Percentiles rank a stretch among this genome's conserved stretches.
phyloP scores from a whole-genome alignment of 2,329 filamentous ascomycete genomes.

The Byssochlamys sp. region DNA sequence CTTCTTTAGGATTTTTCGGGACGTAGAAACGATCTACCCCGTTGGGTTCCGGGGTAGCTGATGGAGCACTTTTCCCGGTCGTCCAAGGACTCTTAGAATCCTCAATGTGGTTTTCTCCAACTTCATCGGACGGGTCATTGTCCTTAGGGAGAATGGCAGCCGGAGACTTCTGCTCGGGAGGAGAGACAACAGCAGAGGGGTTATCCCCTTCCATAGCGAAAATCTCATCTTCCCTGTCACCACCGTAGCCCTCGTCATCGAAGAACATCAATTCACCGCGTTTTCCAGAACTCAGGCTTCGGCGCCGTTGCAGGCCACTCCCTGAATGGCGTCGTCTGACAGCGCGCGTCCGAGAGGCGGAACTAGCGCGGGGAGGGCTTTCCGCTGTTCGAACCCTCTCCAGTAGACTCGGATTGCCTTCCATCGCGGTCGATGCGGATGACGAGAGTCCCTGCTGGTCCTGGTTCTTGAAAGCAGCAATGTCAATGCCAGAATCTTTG shows the following conservation, averaged over 20 bases:
- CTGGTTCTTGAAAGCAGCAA: slow-evolving; percentile 16
- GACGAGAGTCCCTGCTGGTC: slow-evolving; percentile 22
- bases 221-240: slow-evolving; percentile 62
- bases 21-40: slow-evolving; percentile 21
- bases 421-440: slow-evolving; percentile 30
- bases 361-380: slow-evolving; percentile 37
- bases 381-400: slow-evolving; percentile 26
- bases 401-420: slow-evolving; percentile 22
- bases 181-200: neutral
- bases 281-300: slow-evolving; percentile 58
- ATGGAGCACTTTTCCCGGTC: slow-evolving; percentile 17
- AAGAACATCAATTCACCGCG: slow-evolving; percentile 79
- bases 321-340: slow-evolving; percentile 69
- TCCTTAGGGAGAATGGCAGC: neutral
- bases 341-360: slow-evolving; percentile 20
- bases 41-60: slow-evolving; percentile 9
- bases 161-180: neutral
- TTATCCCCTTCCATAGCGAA: slow-evolving; percentile 57
- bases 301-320: slow-evolving; percentile 67
- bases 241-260: slow-evolving; percentile 77
- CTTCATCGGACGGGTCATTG: neutral
- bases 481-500: slow-evolving; percentile 19
- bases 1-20: slow-evolving; percentile 68
- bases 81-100: slow-evolving; percentile 12
- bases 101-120: neutral